Percentiles rank a stretch among this genome's conserved stretches.
These are phyloP conservation scores for Tylopilus felleus DNA, from an alignment of 768 basidiomycete genomes.

Conservation along the genomic window DNA sequence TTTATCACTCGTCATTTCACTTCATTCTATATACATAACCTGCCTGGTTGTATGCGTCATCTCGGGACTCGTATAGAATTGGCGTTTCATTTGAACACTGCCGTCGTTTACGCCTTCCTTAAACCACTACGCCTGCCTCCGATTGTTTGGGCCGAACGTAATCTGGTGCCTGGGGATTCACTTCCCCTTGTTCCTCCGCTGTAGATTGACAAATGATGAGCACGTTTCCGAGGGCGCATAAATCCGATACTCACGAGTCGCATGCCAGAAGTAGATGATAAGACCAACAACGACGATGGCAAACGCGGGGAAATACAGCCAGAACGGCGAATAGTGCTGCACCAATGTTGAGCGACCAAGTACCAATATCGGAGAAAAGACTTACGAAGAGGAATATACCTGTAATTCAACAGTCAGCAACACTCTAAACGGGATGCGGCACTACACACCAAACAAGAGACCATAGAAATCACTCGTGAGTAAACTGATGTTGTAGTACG, in stretches of 20 bases:
- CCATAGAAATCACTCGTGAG: slow-evolving; percentile 90
- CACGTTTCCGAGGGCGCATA: neutral
- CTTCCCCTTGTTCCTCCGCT: slow-evolving; percentile 74
- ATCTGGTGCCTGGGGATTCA: slow-evolving; percentile 54
- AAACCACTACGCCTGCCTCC: slow-evolving; percentile 14
- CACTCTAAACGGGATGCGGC: neutral
- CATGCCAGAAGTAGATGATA: slow-evolving; percentile 82
- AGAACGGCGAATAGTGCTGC: slow-evolving; percentile 79
- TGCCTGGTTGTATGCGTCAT: neutral
- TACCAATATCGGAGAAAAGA: neutral
- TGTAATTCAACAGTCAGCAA: slow-evolving; percentile 13
- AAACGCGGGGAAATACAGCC: slow-evolving; percentile 86
- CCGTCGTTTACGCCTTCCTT: neutral
- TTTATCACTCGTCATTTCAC: neutral
- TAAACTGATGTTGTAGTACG: slow-evolving; percentile 80
- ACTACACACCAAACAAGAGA: slow-evolving; percentile 58
- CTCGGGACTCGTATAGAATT: neutral
- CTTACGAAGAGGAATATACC: slow-evolving; percentile 54
- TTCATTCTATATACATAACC: neutral
- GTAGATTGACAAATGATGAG: slow-evolving; percentile 11
- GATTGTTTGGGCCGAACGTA: slow-evolving; percentile 44
- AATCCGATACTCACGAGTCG: slow-evolving; percentile 60
- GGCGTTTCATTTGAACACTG: neutral
- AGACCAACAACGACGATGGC: slow-evolving; percentile 67
- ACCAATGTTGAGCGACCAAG: slow-evolving; percentile 4